Evolutionary conservation across 2,329 filamentous ascomycete genomes (phyloP).

Genomic region (Aureobasidium namibiae): DNA sequence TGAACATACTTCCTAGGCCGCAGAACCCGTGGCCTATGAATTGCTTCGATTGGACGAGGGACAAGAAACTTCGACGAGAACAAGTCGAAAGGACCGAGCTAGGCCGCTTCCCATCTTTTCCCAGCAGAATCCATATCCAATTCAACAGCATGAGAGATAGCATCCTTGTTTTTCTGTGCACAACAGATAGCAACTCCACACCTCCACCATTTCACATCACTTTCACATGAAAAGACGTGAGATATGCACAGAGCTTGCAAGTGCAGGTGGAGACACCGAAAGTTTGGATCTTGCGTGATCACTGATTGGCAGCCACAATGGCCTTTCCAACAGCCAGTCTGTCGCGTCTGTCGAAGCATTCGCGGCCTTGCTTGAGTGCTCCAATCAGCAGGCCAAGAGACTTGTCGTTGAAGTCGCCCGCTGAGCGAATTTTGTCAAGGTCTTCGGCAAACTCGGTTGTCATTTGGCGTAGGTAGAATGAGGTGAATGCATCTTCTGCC

Average conservation of each 20-base stretch:
- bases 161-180: not conserved
- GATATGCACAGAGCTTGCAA: not conserved
- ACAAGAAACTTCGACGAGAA: not conserved
- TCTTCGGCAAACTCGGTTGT: slow-evolving; percentile 67
- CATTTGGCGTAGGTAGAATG: slow-evolving; percentile 61
- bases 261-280: not conserved
- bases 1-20: not conserved
- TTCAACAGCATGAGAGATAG: not conserved
- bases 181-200: not conserved
- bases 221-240: not conserved
- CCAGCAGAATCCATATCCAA: not conserved
- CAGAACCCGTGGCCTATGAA: not conserved
- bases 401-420: slow-evolving; percentile 63
- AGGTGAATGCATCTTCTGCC: slow-evolving; percentile 41
- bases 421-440: slow-evolving; percentile 58
- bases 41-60: not conserved
- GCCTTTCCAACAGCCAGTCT: slow-evolving; percentile 32
- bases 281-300: not conserved
- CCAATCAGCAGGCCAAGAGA: slow-evolving; percentile 55
- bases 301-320: not conserved
- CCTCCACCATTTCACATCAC: not conserved
- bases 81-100: not conserved
- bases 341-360: slow-evolving; percentile 51
- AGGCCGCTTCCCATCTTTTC: not conserved
- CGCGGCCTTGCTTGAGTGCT: slow-evolving; percentile 59